Conservation (phyloP, 1,284 basidiomycete genomes). For the Leccinum subrobustum region DNA sequence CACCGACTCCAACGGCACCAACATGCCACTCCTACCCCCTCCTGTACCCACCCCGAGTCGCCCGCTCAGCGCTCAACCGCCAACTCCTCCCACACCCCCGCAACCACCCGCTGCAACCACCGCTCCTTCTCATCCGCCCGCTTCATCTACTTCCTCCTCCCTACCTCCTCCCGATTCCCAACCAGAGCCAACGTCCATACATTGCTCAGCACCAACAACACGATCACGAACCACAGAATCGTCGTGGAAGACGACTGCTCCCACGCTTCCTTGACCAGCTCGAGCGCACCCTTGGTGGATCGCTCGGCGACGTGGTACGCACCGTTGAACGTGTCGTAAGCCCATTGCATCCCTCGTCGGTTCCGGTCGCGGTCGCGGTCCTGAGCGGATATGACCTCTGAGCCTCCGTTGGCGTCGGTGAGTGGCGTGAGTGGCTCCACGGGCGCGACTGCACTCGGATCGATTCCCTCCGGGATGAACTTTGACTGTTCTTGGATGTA, state of each 20-base stretch:
- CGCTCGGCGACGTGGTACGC: slow-evolving; percentile 67
- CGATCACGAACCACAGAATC: slow-evolving; percentile 71
- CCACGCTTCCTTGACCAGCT: slow-evolving; percentile 72
- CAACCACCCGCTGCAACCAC: too few relatives aligned
- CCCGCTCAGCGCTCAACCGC: too few relatives aligned
- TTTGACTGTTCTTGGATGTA: slow-evolving; percentile 89
- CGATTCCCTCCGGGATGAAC: slow-evolving; percentile 84
- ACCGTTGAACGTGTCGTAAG: slow-evolving; percentile 79
- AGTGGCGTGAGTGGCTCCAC: slow-evolving; percentile 29
- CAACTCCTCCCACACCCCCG: too few relatives aligned
- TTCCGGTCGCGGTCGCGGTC: slow-evolving; percentile 65
- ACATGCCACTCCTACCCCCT: too few relatives aligned
- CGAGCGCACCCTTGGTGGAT: slow-evolving; percentile 66
- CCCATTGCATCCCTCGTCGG: slow-evolving; percentile 77
- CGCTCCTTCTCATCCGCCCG: slow-evolving; percentile 20
- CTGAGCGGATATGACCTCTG: slow-evolving; percentile 14
- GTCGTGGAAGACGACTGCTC: slow-evolving; percentile 69
- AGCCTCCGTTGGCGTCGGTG: slow-evolving; percentile 12
- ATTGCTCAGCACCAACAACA: slow-evolving; percentile 73
- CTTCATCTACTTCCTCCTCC: slow-evolving; percentile 52
- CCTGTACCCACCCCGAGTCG: too few relatives aligned
- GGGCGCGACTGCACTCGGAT: slow-evolving; percentile 46
- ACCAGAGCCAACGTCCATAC: slow-evolving; percentile 66
- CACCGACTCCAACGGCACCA: too few relatives aligned
- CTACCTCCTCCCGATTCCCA: slow-evolving; percentile 54